phyloP scores from a whole-genome alignment of 257 asterid genomes.

The Capsicum baccatum region DNA sequence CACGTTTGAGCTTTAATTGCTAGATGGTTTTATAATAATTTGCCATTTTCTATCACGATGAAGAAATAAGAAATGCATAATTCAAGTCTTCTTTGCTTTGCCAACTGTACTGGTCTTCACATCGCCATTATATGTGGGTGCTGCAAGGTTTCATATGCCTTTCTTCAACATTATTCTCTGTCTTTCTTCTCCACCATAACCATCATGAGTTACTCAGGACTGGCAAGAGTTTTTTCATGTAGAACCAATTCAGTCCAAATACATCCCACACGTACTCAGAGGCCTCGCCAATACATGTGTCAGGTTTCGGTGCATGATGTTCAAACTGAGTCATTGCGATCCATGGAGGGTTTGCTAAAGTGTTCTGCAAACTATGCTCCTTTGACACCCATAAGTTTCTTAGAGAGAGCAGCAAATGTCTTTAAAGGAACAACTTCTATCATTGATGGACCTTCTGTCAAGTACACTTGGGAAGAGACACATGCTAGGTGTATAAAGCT shows the following conservation, averaged over 20 bases:
- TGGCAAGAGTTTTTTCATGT: background rate
- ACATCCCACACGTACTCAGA: background rate
- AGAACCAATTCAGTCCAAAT: background rate
- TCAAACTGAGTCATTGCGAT: background rate
- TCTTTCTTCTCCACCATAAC: background rate
- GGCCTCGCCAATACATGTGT: background rate
- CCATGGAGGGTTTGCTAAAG: constrained; percentile 30
- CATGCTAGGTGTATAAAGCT: constrained; percentile 43
- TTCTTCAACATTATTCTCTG: background rate
- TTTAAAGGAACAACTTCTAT: constrained; percentile 47
- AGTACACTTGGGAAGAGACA: constrained; percentile 48
- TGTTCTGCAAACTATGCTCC: constrained; percentile 47
- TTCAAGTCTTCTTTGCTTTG: background rate
- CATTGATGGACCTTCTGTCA: constrained; percentile 37
- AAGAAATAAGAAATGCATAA: background rate
- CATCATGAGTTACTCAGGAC: constrained; percentile 20
- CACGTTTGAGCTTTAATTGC: constrained; percentile 6
- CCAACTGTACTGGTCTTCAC: background rate
- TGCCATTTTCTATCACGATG: too few relatives aligned
- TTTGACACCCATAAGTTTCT: constrained; percentile 47
- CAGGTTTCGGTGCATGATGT: background rate
- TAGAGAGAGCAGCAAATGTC: constrained; percentile 47
- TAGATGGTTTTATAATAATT: background rate
- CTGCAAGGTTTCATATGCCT: background rate
- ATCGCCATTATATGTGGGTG: background rate